A percentile compares a stretch with the other conserved stretches of the same genome.
Conservation (phyloP, 768 basidiomycete species). For the Boletus speciosus region DNA sequence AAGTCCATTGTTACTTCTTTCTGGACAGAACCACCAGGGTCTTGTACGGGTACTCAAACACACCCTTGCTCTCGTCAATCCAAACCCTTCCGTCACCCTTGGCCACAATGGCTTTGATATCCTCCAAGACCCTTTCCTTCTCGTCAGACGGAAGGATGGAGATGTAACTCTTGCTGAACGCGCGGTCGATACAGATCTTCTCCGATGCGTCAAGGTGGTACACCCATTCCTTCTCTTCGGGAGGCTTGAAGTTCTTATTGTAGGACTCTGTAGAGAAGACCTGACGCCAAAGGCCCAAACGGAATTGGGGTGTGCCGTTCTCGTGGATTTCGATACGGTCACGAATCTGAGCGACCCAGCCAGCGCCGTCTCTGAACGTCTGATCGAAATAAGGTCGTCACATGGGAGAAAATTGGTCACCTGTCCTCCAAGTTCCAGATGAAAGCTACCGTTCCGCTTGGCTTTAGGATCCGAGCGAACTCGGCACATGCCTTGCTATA, state of each 20-base stretch:
- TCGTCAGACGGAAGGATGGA: slow-evolving; percentile 57
- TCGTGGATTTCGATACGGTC: slow-evolving; percentile 69
- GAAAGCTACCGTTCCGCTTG: slow-evolving; percentile 63
- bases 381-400: background rate
- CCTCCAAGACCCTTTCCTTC: slow-evolving; percentile 47
- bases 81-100: slow-evolving; percentile 63
- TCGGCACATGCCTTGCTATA: slow-evolving; percentile 69
- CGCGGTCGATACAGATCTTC: slow-evolving; percentile 60
- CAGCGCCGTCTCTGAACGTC: slow-evolving; percentile 46
- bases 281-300: slow-evolving; percentile 68
- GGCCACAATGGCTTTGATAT: slow-evolving; percentile 54
- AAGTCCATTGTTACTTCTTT: slow-evolving; percentile 34
- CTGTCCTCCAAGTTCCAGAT: slow-evolving; percentile 94
- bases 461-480: slow-evolving; percentile 77
- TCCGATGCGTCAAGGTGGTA: slow-evolving; percentile 52
- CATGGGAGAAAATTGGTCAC: slow-evolving; percentile 27
- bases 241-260: slow-evolving; percentile 52
- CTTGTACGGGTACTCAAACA: slow-evolving; percentile 80
- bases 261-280: slow-evolving; percentile 66
- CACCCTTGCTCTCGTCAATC: slow-evolving; percentile 69
- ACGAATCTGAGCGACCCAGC: slow-evolving; percentile 75
- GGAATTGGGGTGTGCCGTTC: slow-evolving; percentile 76
- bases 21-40: slow-evolving; percentile 53
- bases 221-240: slow-evolving; percentile 52
- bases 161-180: slow-evolving; percentile 84